Conservation (phyloP, 768 basidiomycete species). For the Xerocomellus amylosporus region DNA sequence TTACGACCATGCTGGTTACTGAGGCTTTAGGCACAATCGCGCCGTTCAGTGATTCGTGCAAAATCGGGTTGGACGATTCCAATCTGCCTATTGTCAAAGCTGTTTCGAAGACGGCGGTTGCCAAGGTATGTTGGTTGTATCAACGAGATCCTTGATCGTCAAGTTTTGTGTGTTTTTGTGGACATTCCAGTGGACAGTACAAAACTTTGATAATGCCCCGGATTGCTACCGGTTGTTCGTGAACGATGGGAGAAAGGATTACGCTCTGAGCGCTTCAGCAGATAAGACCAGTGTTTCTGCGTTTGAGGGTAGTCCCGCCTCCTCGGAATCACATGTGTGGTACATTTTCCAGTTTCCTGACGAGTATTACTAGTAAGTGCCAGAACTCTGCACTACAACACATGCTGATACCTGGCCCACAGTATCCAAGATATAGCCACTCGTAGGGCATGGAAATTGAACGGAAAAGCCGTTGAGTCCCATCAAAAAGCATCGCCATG, state of each 20-base stretch:
- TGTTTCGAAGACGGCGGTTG: background rate
- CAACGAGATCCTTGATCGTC: background rate
- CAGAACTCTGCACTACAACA: background rate
- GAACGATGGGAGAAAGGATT: slow-evolving; percentile 8
- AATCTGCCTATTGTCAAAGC: background rate
- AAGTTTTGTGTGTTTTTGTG: background rate
- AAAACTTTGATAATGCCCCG: slow-evolving; percentile 1
- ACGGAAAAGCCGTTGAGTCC: slow-evolving; percentile 1
- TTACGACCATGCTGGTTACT: background rate
- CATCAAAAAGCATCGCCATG: no score
- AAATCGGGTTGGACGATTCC: background rate
- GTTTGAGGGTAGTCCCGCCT: background rate
- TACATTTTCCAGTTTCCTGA: slow-evolving; percentile 1
- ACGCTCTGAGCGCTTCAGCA: background rate
- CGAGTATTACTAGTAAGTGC: slow-evolving; percentile 1
- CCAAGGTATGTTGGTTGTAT: background rate
- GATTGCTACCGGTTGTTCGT: slow-evolving; percentile 12
- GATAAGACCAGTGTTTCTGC: background rate
- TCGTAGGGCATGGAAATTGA: slow-evolving; percentile 6
- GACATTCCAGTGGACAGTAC: slow-evolving; percentile 6
- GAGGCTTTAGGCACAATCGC: slow-evolving; percentile 4
- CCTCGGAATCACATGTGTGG: slow-evolving; percentile 9
- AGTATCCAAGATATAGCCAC: slow-evolving; percentile 3
- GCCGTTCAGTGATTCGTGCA: background rate
- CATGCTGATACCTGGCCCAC: background rate